These are phyloP conservation scores for Lachancea quebecensis DNA, from an alignment of 805 yeast genomes.

Conservation along the genomic window DNA sequence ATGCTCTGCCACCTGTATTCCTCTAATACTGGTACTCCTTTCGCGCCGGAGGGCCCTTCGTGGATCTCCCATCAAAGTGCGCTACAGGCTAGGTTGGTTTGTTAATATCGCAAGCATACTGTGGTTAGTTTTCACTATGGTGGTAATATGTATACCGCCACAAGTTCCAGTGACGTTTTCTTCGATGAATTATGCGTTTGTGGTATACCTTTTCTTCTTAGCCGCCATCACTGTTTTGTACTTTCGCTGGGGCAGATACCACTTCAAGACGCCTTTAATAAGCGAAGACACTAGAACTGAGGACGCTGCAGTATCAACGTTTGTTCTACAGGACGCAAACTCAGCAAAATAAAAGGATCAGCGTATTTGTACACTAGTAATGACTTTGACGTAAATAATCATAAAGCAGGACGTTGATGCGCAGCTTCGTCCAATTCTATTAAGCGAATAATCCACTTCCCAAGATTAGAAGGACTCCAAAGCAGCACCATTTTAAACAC, in stretches of 20 bases:
- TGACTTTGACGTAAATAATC: too few relatives aligned
- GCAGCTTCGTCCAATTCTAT: neutral
- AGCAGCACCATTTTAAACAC: constrained; percentile 32
- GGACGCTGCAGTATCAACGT: neutral
- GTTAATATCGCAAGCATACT: constrained; percentile 50
- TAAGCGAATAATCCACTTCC: constrained; percentile 10
- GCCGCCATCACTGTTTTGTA: constrained; percentile 44
- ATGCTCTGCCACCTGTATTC: constrained; percentile 71
- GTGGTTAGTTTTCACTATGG: constrained; percentile 53
- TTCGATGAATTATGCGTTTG: constrained; percentile 49
- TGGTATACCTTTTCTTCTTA: constrained; percentile 48
- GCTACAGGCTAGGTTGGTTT: constrained; percentile 54
- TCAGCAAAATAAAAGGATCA: neutral
- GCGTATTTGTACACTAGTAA: neutral
- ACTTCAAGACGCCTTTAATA: constrained; percentile 56
- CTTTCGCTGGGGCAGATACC: constrained; percentile 51
- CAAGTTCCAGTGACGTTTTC: constrained; percentile 43
- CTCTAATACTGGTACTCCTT: constrained; percentile 55
- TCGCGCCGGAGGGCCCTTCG: constrained; percentile 53
- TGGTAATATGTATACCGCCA: constrained; percentile 67
- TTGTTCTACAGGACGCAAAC: neutral
- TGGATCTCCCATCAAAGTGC: constrained; percentile 62
- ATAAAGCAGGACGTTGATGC: too few relatives aligned
- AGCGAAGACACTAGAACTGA: constrained; percentile 17
- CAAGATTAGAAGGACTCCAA: constrained; percentile 28